Conservation (phyloP, 139 green algal species). For the Chlamydomonas schloesseri region DNA sequence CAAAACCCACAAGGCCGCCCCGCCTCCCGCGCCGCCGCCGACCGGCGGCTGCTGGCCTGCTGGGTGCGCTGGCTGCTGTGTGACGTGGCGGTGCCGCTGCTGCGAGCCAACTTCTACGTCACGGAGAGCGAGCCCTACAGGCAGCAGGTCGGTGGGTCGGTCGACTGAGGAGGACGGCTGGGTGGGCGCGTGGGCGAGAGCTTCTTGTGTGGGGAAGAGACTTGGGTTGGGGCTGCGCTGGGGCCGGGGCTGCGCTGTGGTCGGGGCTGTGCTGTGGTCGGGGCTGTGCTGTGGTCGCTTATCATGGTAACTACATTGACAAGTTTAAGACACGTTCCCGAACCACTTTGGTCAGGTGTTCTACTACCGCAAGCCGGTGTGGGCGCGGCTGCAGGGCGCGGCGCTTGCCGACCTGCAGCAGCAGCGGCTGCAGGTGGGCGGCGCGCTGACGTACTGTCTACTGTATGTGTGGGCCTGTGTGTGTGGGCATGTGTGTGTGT, state of each 20-base stretch:
- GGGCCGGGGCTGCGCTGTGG: too few species aligned
- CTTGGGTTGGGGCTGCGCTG: too few species aligned
- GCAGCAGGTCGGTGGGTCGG: constrained; percentile 70
- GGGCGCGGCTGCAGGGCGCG: constrained; percentile 5
- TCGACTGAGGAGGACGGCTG: background rate
- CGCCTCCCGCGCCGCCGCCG: background rate
- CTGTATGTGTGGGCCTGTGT: background rate
- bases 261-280: too few species aligned
- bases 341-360: constrained; percentile 40
- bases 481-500: background rate
- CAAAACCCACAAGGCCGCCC: background rate
- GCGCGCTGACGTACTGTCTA: too few species aligned
- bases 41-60: constrained; percentile 53
- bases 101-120: constrained; percentile 90
- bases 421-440: constrained; percentile 33
- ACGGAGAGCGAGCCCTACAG: constrained; percentile 90
- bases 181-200: background rate
- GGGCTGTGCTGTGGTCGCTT: too few species aligned
- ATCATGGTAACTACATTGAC: too few species aligned
- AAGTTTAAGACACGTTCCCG: too few species aligned
- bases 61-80: constrained; percentile 87
- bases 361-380: constrained; percentile 47
- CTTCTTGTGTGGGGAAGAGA: too few species aligned
- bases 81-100: constrained; percentile 79
- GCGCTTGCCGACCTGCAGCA: constrained; percentile 59